Base-by-base conservation (phyloP, 31 red algal genomes). In the Endocladia muricata region DNA sequence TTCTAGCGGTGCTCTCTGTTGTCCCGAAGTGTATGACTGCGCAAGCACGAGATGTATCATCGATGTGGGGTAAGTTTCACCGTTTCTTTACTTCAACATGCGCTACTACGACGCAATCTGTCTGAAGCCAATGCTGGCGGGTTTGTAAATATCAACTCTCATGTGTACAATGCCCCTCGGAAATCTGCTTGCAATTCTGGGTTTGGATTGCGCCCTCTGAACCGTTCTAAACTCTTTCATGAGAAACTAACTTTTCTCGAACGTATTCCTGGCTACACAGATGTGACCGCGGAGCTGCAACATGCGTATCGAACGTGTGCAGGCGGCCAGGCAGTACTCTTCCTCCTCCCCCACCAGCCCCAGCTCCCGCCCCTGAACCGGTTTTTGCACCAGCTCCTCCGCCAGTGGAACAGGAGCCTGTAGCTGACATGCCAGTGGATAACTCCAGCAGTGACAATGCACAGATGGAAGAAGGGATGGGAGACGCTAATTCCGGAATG, bases 1-100 rank as follows among this genome's bases (percentile, higher is more conserved):
- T 57, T 38, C 68, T 31, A 84, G 73, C 40, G 72, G 73, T 64
- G 72, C 73, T 58, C 36, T 61, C 42, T 77, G 81, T 38, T 84
- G 81, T 37, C 9, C 35, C 2, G 28, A 63, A 19, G 21, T 4
- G 0, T 73, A 67, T 47, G 19, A 19, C 23, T 84, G 73, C 68
- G 34, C 65, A 3, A 42, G 35, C 38, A 70, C 77, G 52, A 69
- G 77, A 57, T 81, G 77, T 31, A 51, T 70, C 19, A 70, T 81
- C 51, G 47, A 70, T 40, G 15, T 29, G 43, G 63, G 47, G 77
- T 81, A 70, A 70, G 77, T 81, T 68, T 55, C 43, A 41, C 21
- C 62, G 6, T 35, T 68, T 38, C 4, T 35, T 68, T 35, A 22
- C 15, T 37, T 23, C 22, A 49, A 6, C 5, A 15, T 47, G 37